phyloP scores from a whole-genome alignment of 495 filamentous ascomycete genomes.

The Xylaria scruposa region DNA sequence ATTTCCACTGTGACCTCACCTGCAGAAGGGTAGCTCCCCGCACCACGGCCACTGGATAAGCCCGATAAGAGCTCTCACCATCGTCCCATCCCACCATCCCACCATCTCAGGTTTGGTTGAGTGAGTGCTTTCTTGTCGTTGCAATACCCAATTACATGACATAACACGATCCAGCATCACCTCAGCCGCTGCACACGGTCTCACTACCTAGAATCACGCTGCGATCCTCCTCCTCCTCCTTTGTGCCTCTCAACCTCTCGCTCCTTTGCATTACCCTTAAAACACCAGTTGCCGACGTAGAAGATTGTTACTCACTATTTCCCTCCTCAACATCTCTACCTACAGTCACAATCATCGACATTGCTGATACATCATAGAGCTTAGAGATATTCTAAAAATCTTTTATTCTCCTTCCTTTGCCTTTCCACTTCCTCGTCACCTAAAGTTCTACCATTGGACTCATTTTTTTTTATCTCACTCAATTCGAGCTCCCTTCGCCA shows the following conservation, averaged over 20 bases:
- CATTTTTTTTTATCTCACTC: background rate
- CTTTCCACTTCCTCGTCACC: background rate
- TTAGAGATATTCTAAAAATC: background rate
- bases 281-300: slow-evolving; percentile 11
- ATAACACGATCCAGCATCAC: slow-evolving; percentile 19
- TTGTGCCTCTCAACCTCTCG: slow-evolving; percentile 7
- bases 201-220: slow-evolving; percentile 9
- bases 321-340: background rate
- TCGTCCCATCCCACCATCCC: slow-evolving; percentile 26
- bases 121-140: slow-evolving; percentile 27
- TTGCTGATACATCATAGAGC: background rate
- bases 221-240: slow-evolving; percentile 8
- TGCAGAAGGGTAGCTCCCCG: slow-evolving; percentile 26
- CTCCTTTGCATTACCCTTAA: slow-evolving; percentile 11
- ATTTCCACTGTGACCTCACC: slow-evolving; percentile 22
- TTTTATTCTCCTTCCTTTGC: background rate
- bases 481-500: slow-evolving; percentile 31
- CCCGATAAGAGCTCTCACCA: slow-evolving; percentile 24
- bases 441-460: background rate
- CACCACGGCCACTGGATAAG: slow-evolving; percentile 19
- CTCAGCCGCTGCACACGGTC: slow-evolving; percentile 4
- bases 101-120: background rate
- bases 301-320: background rate
- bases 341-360: background rate
- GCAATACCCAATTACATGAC: slow-evolving; percentile 22